Evolutionary conservation across 2,329 filamentous ascomycete genomes (phyloP).

Genomic region (Aspergillus carbonarius): DNA sequence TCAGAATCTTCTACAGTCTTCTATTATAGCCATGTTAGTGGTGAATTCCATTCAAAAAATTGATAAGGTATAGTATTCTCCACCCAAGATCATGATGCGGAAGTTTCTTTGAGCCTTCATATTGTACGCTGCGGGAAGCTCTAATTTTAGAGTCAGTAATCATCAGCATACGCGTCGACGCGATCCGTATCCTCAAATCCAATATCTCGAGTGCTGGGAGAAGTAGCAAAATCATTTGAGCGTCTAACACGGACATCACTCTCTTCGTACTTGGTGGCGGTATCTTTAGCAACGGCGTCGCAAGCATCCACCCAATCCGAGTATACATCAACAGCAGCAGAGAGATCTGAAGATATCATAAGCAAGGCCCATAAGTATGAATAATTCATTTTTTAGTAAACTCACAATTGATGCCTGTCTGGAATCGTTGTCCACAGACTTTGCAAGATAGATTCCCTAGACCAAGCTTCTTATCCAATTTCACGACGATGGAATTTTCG

Average conservation of each 20-base stretch:
- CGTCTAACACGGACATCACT: constrained; percentile 18
- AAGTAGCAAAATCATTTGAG: constrained; percentile 17
- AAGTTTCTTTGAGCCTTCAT: constrained; percentile 6
- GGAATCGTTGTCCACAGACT: constrained; percentile 89
- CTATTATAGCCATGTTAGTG: not conserved
- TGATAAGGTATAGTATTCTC: not conserved
- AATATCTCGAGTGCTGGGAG: constrained; percentile 20
- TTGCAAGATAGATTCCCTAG: constrained; percentile 86
- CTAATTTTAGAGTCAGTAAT: constrained; percentile 26
- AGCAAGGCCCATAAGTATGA: not conserved
- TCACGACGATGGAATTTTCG: constrained; percentile 86
- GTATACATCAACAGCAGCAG: constrained; percentile 90
- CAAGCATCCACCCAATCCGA: constrained; percentile 98
- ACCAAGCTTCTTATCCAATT: constrained; percentile 89
- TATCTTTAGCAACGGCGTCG: constrained; percentile 67
- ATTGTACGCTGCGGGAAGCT: constrained; percentile 14
- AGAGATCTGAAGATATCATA: constrained; percentile 64
- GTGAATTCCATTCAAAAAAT: not conserved
- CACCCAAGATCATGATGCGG: not conserved
- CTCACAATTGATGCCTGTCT: constrained; percentile 89
- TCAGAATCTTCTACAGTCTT: not conserved
- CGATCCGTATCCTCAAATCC: constrained; percentile 17
- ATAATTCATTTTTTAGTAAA: constrained; percentile 8
- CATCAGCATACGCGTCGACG: constrained; percentile 27
- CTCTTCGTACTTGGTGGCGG: constrained; percentile 41